Evolutionary conservation across 2,329 filamentous ascomycete genomes (phyloP), one percentile per base, ranked within the genome.

Genomic region (Hypoxylon sp.): DNA sequence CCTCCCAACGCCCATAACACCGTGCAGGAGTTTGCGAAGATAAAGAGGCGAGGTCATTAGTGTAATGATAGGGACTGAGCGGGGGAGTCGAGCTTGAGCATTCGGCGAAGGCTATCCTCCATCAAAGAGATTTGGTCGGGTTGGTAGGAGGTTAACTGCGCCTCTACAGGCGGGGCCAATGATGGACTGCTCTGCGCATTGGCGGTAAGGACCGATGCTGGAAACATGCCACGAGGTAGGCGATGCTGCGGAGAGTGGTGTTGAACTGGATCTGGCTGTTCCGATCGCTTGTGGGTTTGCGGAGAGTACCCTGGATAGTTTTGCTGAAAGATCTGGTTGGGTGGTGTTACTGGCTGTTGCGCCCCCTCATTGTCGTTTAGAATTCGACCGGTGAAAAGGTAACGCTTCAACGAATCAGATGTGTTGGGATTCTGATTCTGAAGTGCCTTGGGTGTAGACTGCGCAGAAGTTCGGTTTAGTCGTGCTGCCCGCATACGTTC

Each of bases 401-500:
- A 89, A 50, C 82, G 84, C 76, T 90, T 90, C 25, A 90, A 76
- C 53, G 86, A 86, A 69, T 89, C 86, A 3, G 81, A 82, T 27
- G 78, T 78, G 51, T 81, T 81, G 0, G 73, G 55, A 25, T 75
- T 66, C 7, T 64, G 56, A n/a, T 60, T 70, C 14, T 55, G 69
- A 30, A 70, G 54, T 3, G 44, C 62, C 1, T 62, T 62, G 11
- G 72, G 75, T 3, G 75, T 71, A 22, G 69, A 20, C 20, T 70
- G 76, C 42, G 66, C 59, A 25, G 75, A 71, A 31, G 31, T 66
- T 17, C 72, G 77, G 46, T 61, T 76, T 10, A 80, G 78, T 17
- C 83, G 84, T 22, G 85, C 86, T 58, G 88, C 88, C 63, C 84
- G 85, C 65, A 91, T 89, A 48, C 89, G 86, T 66, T 90, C 87